Conservation (phyloP, 805 yeast genomes). For the Wickerhamiella brachini region DNA sequence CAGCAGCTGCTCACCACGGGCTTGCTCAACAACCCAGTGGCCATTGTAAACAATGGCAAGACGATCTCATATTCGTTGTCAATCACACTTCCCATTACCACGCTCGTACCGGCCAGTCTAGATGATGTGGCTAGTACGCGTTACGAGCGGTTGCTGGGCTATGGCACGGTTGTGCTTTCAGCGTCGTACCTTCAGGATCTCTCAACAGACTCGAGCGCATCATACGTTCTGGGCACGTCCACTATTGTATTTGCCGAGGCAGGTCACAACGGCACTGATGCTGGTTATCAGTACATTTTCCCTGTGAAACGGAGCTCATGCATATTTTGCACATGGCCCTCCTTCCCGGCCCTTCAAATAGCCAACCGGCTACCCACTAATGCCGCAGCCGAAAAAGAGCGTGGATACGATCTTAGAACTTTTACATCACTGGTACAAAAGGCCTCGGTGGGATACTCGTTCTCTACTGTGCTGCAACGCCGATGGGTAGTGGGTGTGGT, state of each 20-base stretch:
- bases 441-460: conserved; percentile 17
- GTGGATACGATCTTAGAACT: conserved; percentile 5
- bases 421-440: conserved; percentile 1
- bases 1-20: not conserved
- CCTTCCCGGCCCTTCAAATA: conserved; percentile 12
- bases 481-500: conserved; percentile 12
- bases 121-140: not conserved
- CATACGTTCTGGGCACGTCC: not conserved
- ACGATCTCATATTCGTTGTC: not conserved
- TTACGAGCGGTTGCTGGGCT: conserved; percentile 6
- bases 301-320: not conserved
- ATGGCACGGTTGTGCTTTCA: conserved; percentile 10
- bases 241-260: not conserved
- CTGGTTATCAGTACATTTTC: not conserved
- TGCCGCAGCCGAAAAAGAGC: not conserved
- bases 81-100: conserved; percentile 1
- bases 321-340: conserved; percentile 2
- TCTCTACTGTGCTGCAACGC: conserved; percentile 3
- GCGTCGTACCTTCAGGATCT: not conserved
- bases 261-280: not conserved
- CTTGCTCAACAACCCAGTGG: not conserved
- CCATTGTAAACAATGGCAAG: not conserved
- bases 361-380: not conserved
- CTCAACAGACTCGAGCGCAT: not conserved
- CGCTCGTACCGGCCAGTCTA: not conserved